Evolutionary conservation across 345 rosid genomes (phyloP).

Genomic region (Nephelium lappaceum): DNA sequence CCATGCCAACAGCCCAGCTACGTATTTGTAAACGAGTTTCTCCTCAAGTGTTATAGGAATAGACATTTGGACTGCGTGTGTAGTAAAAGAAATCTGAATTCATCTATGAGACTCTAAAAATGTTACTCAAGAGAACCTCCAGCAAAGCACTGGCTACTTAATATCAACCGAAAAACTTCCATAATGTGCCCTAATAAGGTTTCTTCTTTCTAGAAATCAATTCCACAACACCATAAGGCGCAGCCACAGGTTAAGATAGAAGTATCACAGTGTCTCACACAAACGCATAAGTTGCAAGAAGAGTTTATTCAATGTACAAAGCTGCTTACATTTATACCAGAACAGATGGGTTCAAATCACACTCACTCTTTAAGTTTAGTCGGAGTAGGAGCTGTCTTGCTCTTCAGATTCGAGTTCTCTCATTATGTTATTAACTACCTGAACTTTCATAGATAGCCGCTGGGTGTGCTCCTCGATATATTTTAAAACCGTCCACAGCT

Average conservation of each 20-base stretch:
- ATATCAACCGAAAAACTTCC: too few species aligned
- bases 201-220: background rate
- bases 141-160: too few species aligned
- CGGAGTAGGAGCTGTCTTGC: slow-evolving; percentile 24
- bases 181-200: too few species aligned
- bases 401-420: slow-evolving; percentile 36
- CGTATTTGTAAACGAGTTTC: too few species aligned
- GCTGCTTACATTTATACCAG: background rate
- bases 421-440: slow-evolving; percentile 27
- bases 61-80: too few species aligned
- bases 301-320: background rate
- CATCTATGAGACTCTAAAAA: too few species aligned
- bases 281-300: background rate
- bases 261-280: background rate
- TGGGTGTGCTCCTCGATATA: slow-evolving; percentile 41
- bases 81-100: too few species aligned
- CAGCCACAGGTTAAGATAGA: background rate
- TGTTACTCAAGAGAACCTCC: too few species aligned
- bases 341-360: background rate
- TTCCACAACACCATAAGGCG: background rate
- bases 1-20: too few species aligned
- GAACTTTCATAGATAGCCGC: slow-evolving; percentile 36
- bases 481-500: slow-evolving; percentile 32
- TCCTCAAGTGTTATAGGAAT: too few species aligned
- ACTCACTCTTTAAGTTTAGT: slow-evolving; percentile 17